Evolutionary conservation across 2,329 filamentous ascomycete genomes (phyloP).

Genomic region (Trichoderma sp.): DNA sequence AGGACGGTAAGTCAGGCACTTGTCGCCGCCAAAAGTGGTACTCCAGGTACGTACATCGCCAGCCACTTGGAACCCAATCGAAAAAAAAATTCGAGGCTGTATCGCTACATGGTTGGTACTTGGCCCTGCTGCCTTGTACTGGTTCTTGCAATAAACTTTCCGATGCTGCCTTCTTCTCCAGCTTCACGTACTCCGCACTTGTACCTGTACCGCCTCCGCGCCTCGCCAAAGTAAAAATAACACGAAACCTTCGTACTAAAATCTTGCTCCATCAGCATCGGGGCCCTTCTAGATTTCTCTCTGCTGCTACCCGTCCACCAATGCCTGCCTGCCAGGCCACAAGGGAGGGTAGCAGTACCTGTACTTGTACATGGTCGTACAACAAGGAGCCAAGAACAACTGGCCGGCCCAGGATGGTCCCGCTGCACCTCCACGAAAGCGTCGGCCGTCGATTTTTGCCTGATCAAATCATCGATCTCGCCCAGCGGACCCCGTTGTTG

Average conservation of each 20-base stretch:
- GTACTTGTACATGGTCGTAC: background rate
- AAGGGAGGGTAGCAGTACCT: background rate
- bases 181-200: background rate
- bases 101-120: background rate
- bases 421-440: constrained; percentile 7
- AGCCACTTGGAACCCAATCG: background rate
- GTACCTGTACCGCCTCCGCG: background rate
- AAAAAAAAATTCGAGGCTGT: background rate
- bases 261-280: background rate
- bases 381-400: background rate
- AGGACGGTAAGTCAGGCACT: background rate
- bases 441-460: constrained; percentile 4
- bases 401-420: constrained; percentile 6
- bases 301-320: background rate
- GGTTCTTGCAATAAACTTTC: constrained; percentile 6
- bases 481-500: constrained; percentile 2
- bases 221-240: no score
- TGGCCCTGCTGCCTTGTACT: background rate
- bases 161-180: constrained; percentile 2
- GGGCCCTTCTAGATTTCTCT: background rate
- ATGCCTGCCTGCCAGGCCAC: background rate
- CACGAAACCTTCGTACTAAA: background rate
- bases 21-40: background rate
- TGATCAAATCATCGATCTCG: constrained; percentile 17
- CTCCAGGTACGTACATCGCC: background rate